Base-by-base conservation (phyloP, 2,329 filamentous ascomycete species). In the Claviceps maximensis region DNA sequence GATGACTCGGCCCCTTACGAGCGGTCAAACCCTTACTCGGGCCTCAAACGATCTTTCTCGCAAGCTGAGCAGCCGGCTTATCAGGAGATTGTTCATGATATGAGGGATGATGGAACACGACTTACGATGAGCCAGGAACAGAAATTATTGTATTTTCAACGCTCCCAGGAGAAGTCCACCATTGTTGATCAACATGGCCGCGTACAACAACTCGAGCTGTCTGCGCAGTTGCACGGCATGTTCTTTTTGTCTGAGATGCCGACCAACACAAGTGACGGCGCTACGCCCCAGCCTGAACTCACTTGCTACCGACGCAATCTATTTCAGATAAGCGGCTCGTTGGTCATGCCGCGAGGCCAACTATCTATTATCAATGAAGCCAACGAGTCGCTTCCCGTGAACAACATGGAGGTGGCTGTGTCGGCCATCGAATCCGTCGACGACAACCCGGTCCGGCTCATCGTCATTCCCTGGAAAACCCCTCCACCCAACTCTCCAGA, bases 381-480 rank as follows among this genome's bases (percentile, higher is more conserved):
- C 52, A 89, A 89, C 46, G 87, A 95, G 65, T 84, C 86, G 46
- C 83, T 95, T 42, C 84, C 87, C 2, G 88, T 96, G 49, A 79
- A 82, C 57, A 86, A 77, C 57, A 87, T 91, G 67, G 90, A 97
- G 66, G 81, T 96, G 51, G 83, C 85, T 52, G 87, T 97, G 47
- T 94, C 89, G 5, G 91, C 91, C 9, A 95, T 89, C 49, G 91
- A 97, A 67, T 96, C 91, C 1, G 89, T 95, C 17, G 91, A 97
- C 66, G 88, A 89, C 36, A 91, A 95, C 61, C 74, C 87, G 0
- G 89, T 96, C 45, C 91, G 94, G 61, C 83, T 97, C 57, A 96
- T 97, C 57, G 93, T 93, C 8, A 95, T 97, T 55, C 91, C 91
- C 1, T 97, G 91, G 91, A 97, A 97, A 74, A 96, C 90, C 2